Evolutionary conservation across 2,329 filamentous ascomycete genomes (phyloP).

Genomic region (Fusarium longipes): DNA sequence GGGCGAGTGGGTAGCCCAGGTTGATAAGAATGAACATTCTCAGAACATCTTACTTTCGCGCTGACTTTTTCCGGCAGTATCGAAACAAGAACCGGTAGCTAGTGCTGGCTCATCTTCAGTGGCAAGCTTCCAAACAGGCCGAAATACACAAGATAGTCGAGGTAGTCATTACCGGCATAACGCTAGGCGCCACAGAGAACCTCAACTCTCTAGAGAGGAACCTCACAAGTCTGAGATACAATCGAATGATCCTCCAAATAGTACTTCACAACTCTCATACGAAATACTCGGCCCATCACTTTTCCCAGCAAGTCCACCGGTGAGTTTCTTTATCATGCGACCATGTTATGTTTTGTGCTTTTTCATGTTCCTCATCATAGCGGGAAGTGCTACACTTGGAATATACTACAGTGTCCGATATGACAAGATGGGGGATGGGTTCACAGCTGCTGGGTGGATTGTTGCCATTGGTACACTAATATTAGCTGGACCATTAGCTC

Average conservation of each 20-base stretch:
- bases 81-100: background rate
- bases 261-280: background rate
- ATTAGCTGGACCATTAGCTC: background rate
- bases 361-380: background rate
- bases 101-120: too few relatives aligned
- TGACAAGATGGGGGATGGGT: constrained; percentile 1
- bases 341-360: background rate
- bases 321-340: rapidly evolving
- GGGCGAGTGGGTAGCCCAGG: background rate
- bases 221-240: too few relatives aligned
- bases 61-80: background rate
- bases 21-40: background rate
- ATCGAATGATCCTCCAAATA: too few relatives aligned
- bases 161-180: too few relatives aligned
- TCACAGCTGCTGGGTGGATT: background rate
- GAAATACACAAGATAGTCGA: background rate
- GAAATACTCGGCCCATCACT: background rate
- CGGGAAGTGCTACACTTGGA: background rate
- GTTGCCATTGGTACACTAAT: background rate
- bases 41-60: background rate
- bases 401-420: background rate
- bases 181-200: too few relatives aligned
- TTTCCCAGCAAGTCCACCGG: background rate
- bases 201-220: too few relatives aligned
- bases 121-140: background rate